These are phyloP conservation scores for Piedraia hortae DNA, from an alignment of 2,329 filamentous ascomycete species.

Conservation along the genomic window DNA sequence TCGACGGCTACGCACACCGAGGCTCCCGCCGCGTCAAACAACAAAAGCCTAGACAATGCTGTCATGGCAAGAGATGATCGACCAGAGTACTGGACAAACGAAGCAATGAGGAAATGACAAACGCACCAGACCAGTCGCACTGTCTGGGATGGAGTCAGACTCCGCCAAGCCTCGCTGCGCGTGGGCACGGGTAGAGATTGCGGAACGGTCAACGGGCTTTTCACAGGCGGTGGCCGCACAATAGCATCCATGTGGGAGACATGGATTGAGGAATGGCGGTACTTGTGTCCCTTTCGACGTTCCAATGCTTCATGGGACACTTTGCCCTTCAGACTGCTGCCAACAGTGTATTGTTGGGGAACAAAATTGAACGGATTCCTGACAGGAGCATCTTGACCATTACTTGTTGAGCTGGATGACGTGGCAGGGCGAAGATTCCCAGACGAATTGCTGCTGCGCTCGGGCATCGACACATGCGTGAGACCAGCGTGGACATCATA, in stretches of 20 bases:
- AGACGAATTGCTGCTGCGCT: too few species aligned
- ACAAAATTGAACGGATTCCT: conserved; percentile 83
- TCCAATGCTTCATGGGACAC: conserved; percentile 47
- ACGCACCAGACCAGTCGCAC: conserved; percentile 66
- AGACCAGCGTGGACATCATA: conserved; percentile 9
- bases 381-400: too few species aligned
- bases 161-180: conserved; percentile 58
- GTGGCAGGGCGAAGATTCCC: too few species aligned
- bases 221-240: conserved; percentile 61
- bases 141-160: conserved; percentile 72
- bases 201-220: conserved; percentile 66
- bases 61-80: conserved; percentile 74
- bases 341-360: conserved; percentile 25
- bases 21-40: conserved; percentile 85
- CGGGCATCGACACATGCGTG: too few species aligned
- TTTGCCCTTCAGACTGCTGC: conserved; percentile 2
- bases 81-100: conserved; percentile 62
- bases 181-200: conserved; percentile 83
- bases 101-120: conserved; percentile 60
- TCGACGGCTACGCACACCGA: conserved; percentile 79
- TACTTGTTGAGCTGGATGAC: too few species aligned
- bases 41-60: conserved; percentile 70
- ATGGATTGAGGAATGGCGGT: conserved; percentile 76
- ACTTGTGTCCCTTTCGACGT: conserved; percentile 80
- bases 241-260: conserved; percentile 81